A percentile compares a stretch with the other conserved stretches of the same genome.
phyloP scores from a whole-genome alignment of 306 rosid species.

The Betula pendula region DNA sequence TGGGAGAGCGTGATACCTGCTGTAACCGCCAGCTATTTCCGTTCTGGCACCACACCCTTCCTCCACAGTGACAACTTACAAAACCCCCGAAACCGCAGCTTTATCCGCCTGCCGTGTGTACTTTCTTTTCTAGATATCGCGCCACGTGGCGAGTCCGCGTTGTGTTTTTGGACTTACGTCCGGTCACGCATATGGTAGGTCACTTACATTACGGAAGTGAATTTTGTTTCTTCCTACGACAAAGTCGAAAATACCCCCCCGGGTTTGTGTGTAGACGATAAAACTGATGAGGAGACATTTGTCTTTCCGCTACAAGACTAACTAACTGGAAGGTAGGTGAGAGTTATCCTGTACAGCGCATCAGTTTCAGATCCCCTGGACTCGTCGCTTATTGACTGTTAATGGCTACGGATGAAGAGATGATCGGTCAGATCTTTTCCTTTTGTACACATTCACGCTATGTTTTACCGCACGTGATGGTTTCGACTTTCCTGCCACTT shows the following conservation, averaged over 20 bases:
- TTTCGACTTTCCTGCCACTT: constrained; percentile 42
- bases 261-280: accelerated
- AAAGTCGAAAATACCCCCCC: constrained; percentile 32
- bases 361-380: constrained; percentile 23
- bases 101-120: constrained; percentile 39
- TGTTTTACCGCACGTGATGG: constrained; percentile 42
- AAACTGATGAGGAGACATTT: constrained; percentile 28
- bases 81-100: constrained; percentile 26
- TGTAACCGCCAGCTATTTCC: constrained; percentile 70
- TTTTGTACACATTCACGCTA: not conserved
- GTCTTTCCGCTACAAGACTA: constrained; percentile 31
- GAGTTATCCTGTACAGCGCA: constrained; percentile 43
- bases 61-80: constrained; percentile 26
- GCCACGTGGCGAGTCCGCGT: constrained; percentile 43
- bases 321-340: constrained; percentile 62
- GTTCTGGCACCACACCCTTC: constrained; percentile 50
- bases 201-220: constrained; percentile 30
- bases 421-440: constrained; percentile 37
- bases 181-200: constrained; percentile 35
- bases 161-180: constrained; percentile 8
- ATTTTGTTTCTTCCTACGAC: constrained; percentile 15
- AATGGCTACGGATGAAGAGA: not conserved
- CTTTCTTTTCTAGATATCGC: not conserved
- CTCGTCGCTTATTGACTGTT: no score
- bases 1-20: constrained; percentile 40